Percentiles rank a stretch among this genome's conserved stretches.
Evolutionary conservation across 148 eudicot genomes (phyloP).

Genomic region (Nyssa sinensis): DNA sequence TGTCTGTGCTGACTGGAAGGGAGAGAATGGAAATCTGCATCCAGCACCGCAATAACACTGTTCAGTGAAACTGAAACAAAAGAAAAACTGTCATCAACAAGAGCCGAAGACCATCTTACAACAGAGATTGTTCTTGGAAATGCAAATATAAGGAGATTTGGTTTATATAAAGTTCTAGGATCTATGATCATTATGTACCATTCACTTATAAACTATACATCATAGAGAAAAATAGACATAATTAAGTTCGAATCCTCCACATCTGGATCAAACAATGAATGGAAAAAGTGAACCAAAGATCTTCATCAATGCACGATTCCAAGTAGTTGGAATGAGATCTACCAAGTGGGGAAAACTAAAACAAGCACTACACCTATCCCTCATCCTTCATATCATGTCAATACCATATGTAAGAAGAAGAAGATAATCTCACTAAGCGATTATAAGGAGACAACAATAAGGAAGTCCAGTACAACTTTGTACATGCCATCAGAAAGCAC

Average conservation of each 20-base stretch:
- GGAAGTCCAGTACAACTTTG: not conserved
- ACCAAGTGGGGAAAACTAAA: not conserved
- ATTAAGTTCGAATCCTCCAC: not conserved
- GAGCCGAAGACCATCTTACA: not conserved
- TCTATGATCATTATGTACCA: not conserved
- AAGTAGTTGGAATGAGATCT: not conserved
- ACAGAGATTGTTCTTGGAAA: not conserved
- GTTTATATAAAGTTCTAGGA: not conserved
- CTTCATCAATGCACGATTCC: not conserved
- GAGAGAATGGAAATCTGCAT: conserved; percentile 97
- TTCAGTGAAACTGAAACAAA: conserved; percentile 78
- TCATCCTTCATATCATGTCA: not conserved
- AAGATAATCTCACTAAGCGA: not conserved
- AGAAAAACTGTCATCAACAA: not conserved
- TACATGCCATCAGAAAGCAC: not conserved
- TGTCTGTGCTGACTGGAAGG: conserved; percentile 93
- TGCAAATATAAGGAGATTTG: not conserved
- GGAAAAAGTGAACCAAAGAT: not conserved
- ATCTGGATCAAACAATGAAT: not conserved
- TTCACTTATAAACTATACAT: not conserved
- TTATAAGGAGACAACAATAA: not conserved
- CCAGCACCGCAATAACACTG: conserved; percentile 96
- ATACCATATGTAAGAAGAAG: not conserved
- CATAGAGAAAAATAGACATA: too few relatives aligned
- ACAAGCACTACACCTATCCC: not conserved